Evolutionary conservation across 441 rosid genomes (phyloP), one percentile per base, ranked within the genome.

Genomic region (Erodium trifolium): DNA sequence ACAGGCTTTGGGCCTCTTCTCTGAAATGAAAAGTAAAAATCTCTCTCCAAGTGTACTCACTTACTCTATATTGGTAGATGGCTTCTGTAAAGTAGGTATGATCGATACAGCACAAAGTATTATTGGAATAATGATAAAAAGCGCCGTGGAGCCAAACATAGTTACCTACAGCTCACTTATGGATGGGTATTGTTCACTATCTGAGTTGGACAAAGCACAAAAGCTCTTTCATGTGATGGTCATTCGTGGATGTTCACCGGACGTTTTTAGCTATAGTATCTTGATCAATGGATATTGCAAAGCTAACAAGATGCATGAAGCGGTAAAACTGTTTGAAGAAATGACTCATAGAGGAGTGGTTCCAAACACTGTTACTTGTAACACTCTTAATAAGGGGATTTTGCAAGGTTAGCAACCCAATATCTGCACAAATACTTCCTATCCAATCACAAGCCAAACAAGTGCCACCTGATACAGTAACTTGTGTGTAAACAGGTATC

Each of bases 1-100:
- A 37, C 68, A 70, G 67, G 85, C 83, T 0, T 34, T 66, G 55
- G 65, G 41, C 18, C 16, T 81, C 17, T 75, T 76, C 12, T n/a
- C 1, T 60, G n/a, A 60, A 18, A 60, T 60, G 64, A 23, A 60
- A 9, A 9, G 34, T 9, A 23, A 11, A 11, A 62, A 10, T 31
- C 11, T 62, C 37, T 62, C 35, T 62, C 37, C 34, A 9, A 3
- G 11, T 62, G 37, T 60, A 23, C 31, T 2, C 9, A 60, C 65
- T 60, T 60, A 60, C 14, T 16, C 11, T 60, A 0, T 63, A 57
- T 27, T 81, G 64, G 78, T 85, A 62, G 68, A 16, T 60, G 74
- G 31, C 29, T 18, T 59, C 9, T 59, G 31, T 17, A 57, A 81
- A 71, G 13, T 16, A 1, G 76, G 77, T 5, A 74, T 57, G 68